Conservation (phyloP, 148 eudicot species). For the Vaccinium macrocarpon region DNA sequence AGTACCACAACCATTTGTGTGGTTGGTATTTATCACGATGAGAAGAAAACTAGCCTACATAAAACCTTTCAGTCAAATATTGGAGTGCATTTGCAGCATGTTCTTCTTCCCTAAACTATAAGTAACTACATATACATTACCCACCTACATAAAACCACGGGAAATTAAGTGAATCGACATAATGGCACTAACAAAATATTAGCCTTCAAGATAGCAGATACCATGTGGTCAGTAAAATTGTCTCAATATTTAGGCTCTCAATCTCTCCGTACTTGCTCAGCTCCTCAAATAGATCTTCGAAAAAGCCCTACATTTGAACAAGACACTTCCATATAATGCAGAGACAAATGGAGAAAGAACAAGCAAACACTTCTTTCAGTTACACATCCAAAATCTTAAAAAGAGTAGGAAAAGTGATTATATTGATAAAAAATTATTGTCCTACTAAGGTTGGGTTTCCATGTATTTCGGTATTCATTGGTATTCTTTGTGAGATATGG, state of each 20-base stretch:
- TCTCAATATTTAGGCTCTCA: slow-evolving; percentile 86
- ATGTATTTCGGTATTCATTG: too few relatives aligned
- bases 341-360: neutral
- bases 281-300: slow-evolving; percentile 89
- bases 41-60: slow-evolving; percentile 56
- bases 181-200: neutral
- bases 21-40: neutral
- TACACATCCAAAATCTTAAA: neutral
- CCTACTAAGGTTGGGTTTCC: neutral
- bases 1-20: neutral
- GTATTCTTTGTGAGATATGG: too few relatives aligned
- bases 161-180: neutral
- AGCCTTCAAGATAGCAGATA: slow-evolving; percentile 14
- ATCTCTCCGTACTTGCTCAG: slow-evolving; percentile 90
- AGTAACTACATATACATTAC: slow-evolving; percentile 90
- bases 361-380: neutral
- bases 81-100: slow-evolving; percentile 83
- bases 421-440: too few relatives aligned
- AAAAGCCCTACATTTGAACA: slow-evolving; percentile 65
- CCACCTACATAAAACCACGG: slow-evolving; percentile 48
- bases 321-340: neutral
- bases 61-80: slow-evolving; percentile 76
- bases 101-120: slow-evolving; percentile 94
- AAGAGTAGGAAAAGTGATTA: neutral
- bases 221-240: slow-evolving; percentile 97